These are phyloP conservation scores for Globisporangium nunn DNA, from an alignment of 352 stramenopile genomes.

Conservation along the genomic window DNA sequence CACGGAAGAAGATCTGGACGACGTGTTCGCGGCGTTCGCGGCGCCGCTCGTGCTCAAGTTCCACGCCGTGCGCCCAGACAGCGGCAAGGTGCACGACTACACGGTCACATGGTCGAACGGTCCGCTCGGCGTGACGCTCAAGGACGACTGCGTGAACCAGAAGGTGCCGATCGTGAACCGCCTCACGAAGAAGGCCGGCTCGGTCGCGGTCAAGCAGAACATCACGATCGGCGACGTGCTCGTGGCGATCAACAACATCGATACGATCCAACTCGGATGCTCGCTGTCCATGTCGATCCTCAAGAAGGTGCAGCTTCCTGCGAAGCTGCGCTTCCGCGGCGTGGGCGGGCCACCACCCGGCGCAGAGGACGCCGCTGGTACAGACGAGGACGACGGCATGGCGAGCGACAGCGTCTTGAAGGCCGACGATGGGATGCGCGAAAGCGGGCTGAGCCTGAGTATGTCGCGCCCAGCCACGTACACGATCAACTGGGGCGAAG, in stretches of 20 bases:
- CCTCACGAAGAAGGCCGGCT: conserved; percentile 80
- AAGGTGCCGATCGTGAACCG: conserved; percentile 86
- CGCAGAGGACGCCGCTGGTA: conserved; percentile 16
- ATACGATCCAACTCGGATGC: conserved; percentile 83
- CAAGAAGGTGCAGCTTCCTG: conserved; percentile 83
- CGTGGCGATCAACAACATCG: conserved; percentile 87
- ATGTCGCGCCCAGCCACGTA: conserved; percentile 66
- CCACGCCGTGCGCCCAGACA: conserved; percentile 43
- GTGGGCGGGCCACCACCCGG: conserved; percentile 49
- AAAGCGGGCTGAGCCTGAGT: conserved; percentile 26
- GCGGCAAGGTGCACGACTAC: conserved; percentile 75
- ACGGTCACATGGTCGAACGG: conserved; percentile 85
- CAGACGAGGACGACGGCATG: neutral
- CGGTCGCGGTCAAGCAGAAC: conserved; percentile 84
- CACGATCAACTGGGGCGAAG: conserved; percentile 73
- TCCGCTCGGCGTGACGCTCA: conserved; percentile 75
- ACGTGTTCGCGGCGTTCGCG: conserved; percentile 64
- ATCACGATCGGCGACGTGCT: conserved; percentile 83
- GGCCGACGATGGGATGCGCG: conserved; percentile 11
- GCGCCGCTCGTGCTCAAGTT: conserved; percentile 85
- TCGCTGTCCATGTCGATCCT: conserved; percentile 86
- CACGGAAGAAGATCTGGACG: conserved; percentile 60
- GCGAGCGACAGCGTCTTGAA: neutral
- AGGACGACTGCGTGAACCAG: conserved; percentile 78
- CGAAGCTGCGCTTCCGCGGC: conserved; percentile 78